phyloP scores from a whole-genome alignment of 2,329 filamentous ascomycete species.

The Fusarium devonianum region DNA sequence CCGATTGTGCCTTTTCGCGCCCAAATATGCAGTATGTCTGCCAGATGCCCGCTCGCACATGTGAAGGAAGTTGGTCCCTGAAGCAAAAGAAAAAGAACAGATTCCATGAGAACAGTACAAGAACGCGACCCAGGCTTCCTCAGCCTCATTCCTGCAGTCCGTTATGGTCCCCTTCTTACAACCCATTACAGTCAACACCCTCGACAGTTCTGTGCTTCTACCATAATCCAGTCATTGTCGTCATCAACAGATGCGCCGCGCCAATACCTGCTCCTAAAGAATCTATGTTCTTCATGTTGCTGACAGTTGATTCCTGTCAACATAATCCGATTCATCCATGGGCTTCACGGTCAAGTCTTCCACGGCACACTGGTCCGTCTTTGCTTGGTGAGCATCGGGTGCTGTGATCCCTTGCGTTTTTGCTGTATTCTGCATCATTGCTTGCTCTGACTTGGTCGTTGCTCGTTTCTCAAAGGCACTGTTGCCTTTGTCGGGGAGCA shows the following conservation, averaged over 20 bases:
- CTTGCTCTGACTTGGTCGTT: conserved; percentile 18
- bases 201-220: too few species aligned
- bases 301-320: background rate
- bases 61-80: conserved; percentile 10
- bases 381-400: conserved; percentile 34
- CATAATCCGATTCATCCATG: background rate
- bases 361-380: conserved; percentile 14
- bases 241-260: too few species aligned
- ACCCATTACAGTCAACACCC: conserved; percentile 1
- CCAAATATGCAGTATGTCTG: conserved; percentile 30
- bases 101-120: conserved; percentile 19
- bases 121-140: conserved; percentile 22
- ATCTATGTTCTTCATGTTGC: background rate
- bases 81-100: conserved; percentile 7
- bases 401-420: conserved; percentile 37
- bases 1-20: conserved; percentile 19
- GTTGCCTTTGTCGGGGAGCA: background rate
- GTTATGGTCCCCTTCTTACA: too few species aligned
- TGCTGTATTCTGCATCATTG: conserved; percentile 16
- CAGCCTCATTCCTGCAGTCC: conserved; percentile 18
- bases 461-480: conserved; percentile 7
- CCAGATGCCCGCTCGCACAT: conserved; percentile 30
- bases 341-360: background rate
- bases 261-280: conserved; percentile 3
- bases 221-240: too few species aligned